A percentile compares a stretch with the other conserved stretches of the same genome.
phyloP scores from a whole-genome alignment of 2,329 filamentous ascomycete genomes.

The Fusarium floridanum region DNA sequence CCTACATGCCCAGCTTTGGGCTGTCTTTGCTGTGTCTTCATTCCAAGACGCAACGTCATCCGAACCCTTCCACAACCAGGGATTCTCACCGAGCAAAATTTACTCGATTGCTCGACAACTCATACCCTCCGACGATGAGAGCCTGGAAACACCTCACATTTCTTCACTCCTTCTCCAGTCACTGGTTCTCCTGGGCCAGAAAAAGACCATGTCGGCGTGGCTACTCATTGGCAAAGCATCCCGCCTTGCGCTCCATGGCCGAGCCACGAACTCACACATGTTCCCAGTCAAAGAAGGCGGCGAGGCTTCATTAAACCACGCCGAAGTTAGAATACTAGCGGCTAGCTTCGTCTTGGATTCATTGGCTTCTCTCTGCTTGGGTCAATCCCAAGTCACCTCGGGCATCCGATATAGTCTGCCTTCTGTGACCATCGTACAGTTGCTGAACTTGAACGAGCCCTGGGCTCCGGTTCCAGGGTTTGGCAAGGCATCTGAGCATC shows the following conservation, averaged over 20 bases:
- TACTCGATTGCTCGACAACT: constrained; percentile 64
- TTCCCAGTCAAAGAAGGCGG: constrained; percentile 33
- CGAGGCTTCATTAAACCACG: constrained; percentile 25
- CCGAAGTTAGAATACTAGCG: constrained; percentile 51
- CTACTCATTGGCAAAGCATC: constrained; percentile 74
- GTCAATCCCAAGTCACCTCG: constrained; percentile 47
- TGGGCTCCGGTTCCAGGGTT: constrained; percentile 43
- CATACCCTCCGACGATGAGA: constrained; percentile 62
- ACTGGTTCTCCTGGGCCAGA: constrained; percentile 72
- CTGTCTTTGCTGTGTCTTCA: constrained; percentile 68
- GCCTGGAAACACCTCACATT: constrained; percentile 57
- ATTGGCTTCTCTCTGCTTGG: constrained; percentile 64
- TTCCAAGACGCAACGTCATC: constrained; percentile 60
- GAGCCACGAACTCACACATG: constrained; percentile 29
- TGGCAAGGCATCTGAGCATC: constrained; percentile 4
- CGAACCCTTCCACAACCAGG: constrained; percentile 6
- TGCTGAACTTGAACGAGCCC: constrained; percentile 27
- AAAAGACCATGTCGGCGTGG: constrained; percentile 71
- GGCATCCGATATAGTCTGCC: constrained; percentile 36
- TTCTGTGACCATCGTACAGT: constrained; percentile 25
- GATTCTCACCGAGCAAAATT: constrained; percentile 52
- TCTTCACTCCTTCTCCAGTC: constrained; percentile 66
- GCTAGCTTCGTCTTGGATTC: constrained; percentile 75
- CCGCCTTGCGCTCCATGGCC: constrained; percentile 54
- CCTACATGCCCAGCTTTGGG: constrained; percentile 70